Conservation (phyloP, 2,329 filamentous ascomycete genomes). For the Cladophialophora bantiana region DNA sequence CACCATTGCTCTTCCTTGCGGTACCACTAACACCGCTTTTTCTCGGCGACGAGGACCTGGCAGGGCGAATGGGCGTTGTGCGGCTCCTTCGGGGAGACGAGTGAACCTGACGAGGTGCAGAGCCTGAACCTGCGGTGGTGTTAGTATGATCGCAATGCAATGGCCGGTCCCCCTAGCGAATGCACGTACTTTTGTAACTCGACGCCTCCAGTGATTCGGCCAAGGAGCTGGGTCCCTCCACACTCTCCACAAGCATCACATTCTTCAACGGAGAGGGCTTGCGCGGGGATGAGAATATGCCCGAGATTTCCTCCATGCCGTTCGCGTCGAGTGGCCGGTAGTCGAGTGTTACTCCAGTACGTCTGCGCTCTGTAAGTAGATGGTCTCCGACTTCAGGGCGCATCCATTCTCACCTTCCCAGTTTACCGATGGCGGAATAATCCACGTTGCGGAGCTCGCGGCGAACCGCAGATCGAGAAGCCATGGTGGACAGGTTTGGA, state of each 20-base stretch:
- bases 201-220: slow-evolving; percentile 68
- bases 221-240: slow-evolving; percentile 52
- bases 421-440: slow-evolving; percentile 57
- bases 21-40: slow-evolving; percentile 54
- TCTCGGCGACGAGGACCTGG: slow-evolving; percentile 54
- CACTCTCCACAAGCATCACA: slow-evolving; percentile 33
- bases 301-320: slow-evolving; percentile 87
- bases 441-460: slow-evolving; percentile 55
- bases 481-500: slow-evolving; percentile 26
- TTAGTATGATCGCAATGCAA: slow-evolving; percentile 2
- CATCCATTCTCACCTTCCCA: slow-evolving; percentile 49
- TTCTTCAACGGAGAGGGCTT: slow-evolving; percentile 59
- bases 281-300: slow-evolving; percentile 86
- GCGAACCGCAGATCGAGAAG: slow-evolving; percentile 27
- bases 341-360: slow-evolving; percentile 83
- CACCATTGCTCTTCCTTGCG: slow-evolving; percentile 40
- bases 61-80: slow-evolving; percentile 48
- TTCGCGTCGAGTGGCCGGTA: slow-evolving; percentile 87
- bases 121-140: neutral
- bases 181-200: slow-evolving; percentile 64
- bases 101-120: slow-evolving; percentile 52
- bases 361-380: slow-evolving; percentile 61
- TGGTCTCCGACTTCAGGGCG: neutral
- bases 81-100: slow-evolving; percentile 46
- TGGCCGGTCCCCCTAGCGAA: neutral